These are phyloP conservation scores for Athelia sp. DNA, from an alignment of 1,284 basidiomycete genomes.

Conservation along the genomic window DNA sequence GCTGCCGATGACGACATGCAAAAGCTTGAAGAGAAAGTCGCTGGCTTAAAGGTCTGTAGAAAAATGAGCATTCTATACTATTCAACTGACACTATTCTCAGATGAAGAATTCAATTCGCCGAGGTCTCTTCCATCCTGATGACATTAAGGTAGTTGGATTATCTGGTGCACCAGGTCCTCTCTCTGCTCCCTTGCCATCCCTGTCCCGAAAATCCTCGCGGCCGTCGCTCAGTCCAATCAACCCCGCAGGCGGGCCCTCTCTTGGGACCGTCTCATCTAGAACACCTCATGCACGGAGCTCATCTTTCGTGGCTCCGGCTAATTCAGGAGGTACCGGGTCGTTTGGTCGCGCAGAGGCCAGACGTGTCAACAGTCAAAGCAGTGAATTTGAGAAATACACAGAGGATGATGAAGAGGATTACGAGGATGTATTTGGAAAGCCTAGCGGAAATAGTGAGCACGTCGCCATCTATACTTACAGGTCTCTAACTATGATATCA, in stretches of 20 bases:
- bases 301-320: slow-evolving; percentile 46
- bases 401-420: slow-evolving; percentile 83
- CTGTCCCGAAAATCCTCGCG: slow-evolving; percentile 42
- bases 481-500: slow-evolving; percentile 2
- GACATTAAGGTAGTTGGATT: slow-evolving; percentile 76
- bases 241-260: slow-evolving; percentile 17
- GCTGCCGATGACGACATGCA: slow-evolving; percentile 71
- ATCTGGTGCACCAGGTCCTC: slow-evolving; percentile 45
- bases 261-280: slow-evolving; percentile 19
- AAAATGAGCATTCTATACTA: slow-evolving; percentile 1
- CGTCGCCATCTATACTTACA: slow-evolving; percentile 4
- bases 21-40: slow-evolving; percentile 69
- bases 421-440: slow-evolving; percentile 88
- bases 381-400: slow-evolving; percentile 76
- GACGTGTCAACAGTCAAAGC: slow-evolving; percentile 42
- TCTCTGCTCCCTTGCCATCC: slow-evolving; percentile 57
- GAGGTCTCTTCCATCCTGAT: slow-evolving; percentile 82
- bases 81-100: slow-evolving; percentile 16
- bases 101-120: slow-evolving; percentile 67
- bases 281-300: slow-evolving; percentile 42
- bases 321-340: slow-evolving; percentile 39
- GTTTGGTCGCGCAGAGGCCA: slow-evolving; percentile 59
- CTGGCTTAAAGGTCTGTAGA: slow-evolving; percentile 66
- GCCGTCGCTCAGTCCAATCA: slow-evolving; percentile 38
- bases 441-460: slow-evolving; percentile 55